Evolutionary conservation across 2,329 filamentous ascomycete species (phyloP), one percentile per base, ranked within the genome.

Genomic region (Verticillium nonalfalfae): DNA sequence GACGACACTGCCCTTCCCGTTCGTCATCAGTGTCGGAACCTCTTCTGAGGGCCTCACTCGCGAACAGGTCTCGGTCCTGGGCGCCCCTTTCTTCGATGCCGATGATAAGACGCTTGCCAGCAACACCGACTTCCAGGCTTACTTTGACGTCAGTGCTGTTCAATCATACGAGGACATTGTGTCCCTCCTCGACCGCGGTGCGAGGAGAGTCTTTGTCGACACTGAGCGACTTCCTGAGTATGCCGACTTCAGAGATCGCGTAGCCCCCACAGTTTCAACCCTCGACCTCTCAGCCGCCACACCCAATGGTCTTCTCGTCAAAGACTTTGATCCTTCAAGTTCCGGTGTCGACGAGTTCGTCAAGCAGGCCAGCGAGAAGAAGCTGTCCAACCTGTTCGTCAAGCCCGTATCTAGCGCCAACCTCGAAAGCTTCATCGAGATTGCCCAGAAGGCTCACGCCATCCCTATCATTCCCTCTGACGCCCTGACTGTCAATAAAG

Each of bases 151-250:
- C 58, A 89, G 90, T 4, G 77, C 78, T 26, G 81, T 98, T 45
- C 74, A 84, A 36, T 86, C 87, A 11, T 79, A 80, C 60, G 89
- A 93, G 66, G 90, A 96, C 65, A 80, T 98, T 39, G 78, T 94
- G 60, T 84, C 90, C 56, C 82, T 98, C 39, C 85, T 99, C 61
- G 91, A 99, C 73, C 85, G 87, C 65, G 95, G 95, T 63, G 92
- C 93, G 7, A 85, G 87, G 59, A 95, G 89, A 72, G 89, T 95
- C 64, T 95, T 98, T 73, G 90, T 97, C 58, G 83, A 84, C 18
- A 83, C 87, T 57, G 81, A 87, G 61, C 89, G 92, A 72, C 78
- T 96, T 59, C 78, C 80, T 9, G 76, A 81, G 59, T 83, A 84
- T 62, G 74, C 79, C 57, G 79, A 82, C 65, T 86, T 85, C 65